Evolutionary conservation across 768 basidiomycete genomes (phyloP).

Genomic region (Tricholoma sp.): DNA sequence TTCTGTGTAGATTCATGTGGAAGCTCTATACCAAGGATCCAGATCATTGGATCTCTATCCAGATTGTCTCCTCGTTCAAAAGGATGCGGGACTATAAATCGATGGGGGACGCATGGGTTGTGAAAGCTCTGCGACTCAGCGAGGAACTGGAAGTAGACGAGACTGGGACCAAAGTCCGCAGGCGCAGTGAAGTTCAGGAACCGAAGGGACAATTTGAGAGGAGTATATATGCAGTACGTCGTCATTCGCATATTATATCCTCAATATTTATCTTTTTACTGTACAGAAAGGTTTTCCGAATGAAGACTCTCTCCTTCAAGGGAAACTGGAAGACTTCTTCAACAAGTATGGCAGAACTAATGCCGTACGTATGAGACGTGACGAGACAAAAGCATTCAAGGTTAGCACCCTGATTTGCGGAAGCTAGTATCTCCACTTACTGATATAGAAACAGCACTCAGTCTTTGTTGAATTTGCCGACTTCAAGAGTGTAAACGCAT

Average conservation of each 20-base stretch:
- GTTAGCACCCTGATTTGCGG: slow-evolving; percentile 28
- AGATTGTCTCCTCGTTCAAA: slow-evolving; percentile 89
- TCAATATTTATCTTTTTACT: neutral
- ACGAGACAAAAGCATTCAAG: slow-evolving; percentile 85
- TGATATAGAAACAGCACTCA: slow-evolving; percentile 53
- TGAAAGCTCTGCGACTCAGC: slow-evolving; percentile 53
- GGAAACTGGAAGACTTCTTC: slow-evolving; percentile 76
- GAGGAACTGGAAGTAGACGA: slow-evolving; percentile 70
- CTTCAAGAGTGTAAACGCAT: slow-evolving; percentile 59
- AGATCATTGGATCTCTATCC: slow-evolving; percentile 88
- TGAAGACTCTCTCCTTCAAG: slow-evolving; percentile 59
- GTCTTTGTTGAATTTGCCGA: slow-evolving; percentile 90
- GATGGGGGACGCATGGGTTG: slow-evolving; percentile 64
- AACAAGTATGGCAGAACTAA: slow-evolving; percentile 69
- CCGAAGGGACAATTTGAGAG: slow-evolving; percentile 78
- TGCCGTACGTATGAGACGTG: slow-evolving; percentile 86
- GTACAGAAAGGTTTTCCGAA: slow-evolving; percentile 84
- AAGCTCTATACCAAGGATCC: slow-evolving; percentile 73
- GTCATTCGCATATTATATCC: neutral
- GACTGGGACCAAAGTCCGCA: slow-evolving; percentile 65
- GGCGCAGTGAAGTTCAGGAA: slow-evolving; percentile 69
- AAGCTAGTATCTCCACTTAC: neutral
- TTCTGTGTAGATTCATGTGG: slow-evolving; percentile 81
- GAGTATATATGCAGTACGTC: slow-evolving; percentile 83
- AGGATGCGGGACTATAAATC: slow-evolving; percentile 77